These are phyloP conservation scores for Besnoitia besnoiti DNA, from an alignment of 169 alveolate genomes.

Conservation along the genomic window DNA sequence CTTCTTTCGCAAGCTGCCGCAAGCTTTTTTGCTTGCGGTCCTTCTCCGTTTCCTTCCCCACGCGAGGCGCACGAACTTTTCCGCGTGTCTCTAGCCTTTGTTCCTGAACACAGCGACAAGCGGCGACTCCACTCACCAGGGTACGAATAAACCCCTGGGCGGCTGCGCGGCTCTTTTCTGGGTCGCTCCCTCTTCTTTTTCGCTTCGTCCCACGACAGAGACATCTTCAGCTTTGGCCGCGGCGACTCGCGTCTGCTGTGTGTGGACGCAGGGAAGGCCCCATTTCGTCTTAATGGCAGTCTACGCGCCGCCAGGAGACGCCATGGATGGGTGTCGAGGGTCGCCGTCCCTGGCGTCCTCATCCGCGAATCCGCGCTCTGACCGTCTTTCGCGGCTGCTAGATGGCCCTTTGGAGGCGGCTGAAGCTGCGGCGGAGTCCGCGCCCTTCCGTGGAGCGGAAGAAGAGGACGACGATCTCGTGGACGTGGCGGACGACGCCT, in stretches of 20 bases:
- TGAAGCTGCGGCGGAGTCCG: background rate
- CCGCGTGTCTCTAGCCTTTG: no score
- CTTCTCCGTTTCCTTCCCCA: background rate
- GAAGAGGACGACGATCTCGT: constrained; percentile 12
- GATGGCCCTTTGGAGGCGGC: constrained; percentile 27
- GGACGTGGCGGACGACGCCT: background rate
- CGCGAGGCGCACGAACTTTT: no score
- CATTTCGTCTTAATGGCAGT: background rate
- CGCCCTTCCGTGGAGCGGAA: background rate
- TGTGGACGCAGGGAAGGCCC: no score
- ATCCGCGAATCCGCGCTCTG: background rate
- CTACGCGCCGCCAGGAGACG: constrained; percentile 34
- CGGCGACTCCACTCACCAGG: no score
- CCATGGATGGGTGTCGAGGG: constrained; percentile 11
- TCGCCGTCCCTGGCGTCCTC: background rate
- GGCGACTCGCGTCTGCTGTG: no score
- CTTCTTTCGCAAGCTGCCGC: background rate
- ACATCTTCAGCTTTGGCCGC: background rate
- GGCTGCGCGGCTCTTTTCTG: background rate
- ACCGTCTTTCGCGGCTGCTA: constrained; percentile 10
- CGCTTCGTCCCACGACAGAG: background rate
- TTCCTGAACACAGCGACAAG: no score
- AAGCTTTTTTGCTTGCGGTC: background rate
- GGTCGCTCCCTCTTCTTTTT: background rate
- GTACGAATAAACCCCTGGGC: no score